Evolutionary conservation across 225 moss, liverwort and hornwort species (phyloP).

Genomic region (Lunularia cruciata): DNA sequence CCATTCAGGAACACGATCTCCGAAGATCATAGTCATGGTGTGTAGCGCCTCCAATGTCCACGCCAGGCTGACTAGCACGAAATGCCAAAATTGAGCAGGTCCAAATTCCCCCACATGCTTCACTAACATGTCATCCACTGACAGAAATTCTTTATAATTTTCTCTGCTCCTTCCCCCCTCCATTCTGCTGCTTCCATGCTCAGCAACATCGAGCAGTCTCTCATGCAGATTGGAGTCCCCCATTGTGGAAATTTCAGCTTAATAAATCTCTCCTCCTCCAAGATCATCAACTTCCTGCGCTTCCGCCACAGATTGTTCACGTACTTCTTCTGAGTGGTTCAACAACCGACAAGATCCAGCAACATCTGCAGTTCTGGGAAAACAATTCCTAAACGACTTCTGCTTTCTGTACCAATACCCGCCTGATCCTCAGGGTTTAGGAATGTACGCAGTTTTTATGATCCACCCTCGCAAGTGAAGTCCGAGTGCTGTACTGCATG

Average conservation of each 20-base stretch:
- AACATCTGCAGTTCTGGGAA: background rate
- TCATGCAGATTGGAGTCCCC: slow-evolving; percentile 1
- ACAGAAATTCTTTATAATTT: slow-evolving; percentile 35
- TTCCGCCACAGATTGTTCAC: background rate
- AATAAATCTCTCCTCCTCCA: background rate
- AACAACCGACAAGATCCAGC: slow-evolving; percentile 3
- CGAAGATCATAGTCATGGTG: slow-evolving; percentile 62
- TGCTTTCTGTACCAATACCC: background rate
- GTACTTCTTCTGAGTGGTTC: background rate
- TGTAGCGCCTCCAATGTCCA: slow-evolving; percentile 66
- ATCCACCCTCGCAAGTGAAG: no score
- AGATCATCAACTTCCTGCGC: background rate
- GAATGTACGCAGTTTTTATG: no score
- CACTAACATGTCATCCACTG: slow-evolving; percentile 62
- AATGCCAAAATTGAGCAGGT: slow-evolving; percentile 58
- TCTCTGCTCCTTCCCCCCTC: background rate
- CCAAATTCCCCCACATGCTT: slow-evolving; percentile 78
- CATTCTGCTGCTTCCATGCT: slow-evolving; percentile 16
- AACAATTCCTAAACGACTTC: background rate
- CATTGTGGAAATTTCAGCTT: slow-evolving; percentile 6
- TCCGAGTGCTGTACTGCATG: background rate
- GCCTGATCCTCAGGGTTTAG: background rate
- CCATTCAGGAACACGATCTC: slow-evolving; percentile 66
- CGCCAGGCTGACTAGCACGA: slow-evolving; percentile 62
- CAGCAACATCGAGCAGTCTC: background rate